Evolutionary conservation across 169 alveolate species (phyloP), one percentile per base, ranked within the genome.

Genomic region (Eimeria mitis): DNA sequence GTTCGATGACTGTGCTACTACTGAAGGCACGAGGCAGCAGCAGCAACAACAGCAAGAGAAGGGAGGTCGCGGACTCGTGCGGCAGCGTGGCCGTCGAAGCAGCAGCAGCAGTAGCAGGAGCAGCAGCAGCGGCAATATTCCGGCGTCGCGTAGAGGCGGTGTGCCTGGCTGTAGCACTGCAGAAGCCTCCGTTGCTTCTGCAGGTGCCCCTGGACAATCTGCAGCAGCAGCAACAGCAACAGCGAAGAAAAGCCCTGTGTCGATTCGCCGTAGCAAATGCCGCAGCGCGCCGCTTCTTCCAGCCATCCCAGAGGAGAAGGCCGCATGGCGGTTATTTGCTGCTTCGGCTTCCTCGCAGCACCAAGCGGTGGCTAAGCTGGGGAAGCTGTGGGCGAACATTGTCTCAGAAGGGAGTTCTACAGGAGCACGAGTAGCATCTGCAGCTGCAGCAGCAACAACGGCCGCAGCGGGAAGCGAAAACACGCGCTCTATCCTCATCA

Each of bases 91-190:
- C 56, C 56, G 79, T 47, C 91, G 79, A 34, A 47, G 90, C 52
- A 81, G 90, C 90, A 54, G 90, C 90, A 81, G 90, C 79, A 65
- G 68, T 11, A 47, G 90, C 52, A 81, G 90, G 34, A 61, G 78
- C 61, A 85, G 91, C 61, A 85, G 78, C 91, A 54, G 79, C 75
- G 23, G 91, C 56, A 54, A 59, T 11, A 40, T 34, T 11, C 79
- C 79, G 44, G 63, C 31, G 34, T 8, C 78, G 42, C 91, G 91
- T 25, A 47, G 65, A 34, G 78, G 61, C 42, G 40, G 40, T n/a
- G 54, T 61, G 75, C 59, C 34, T 21, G 91, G 34, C 68, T 61
- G 73, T 37, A 79, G 25, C 52, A 7, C 76, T 65, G 52, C 75
- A 83, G 75, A 52, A 54, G 34, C 59, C 23, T 37, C 34, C 59